Evolutionary conservation across 2,329 filamentous ascomycete genomes (phyloP).

Genomic region (Aschersonia sp.): DNA sequence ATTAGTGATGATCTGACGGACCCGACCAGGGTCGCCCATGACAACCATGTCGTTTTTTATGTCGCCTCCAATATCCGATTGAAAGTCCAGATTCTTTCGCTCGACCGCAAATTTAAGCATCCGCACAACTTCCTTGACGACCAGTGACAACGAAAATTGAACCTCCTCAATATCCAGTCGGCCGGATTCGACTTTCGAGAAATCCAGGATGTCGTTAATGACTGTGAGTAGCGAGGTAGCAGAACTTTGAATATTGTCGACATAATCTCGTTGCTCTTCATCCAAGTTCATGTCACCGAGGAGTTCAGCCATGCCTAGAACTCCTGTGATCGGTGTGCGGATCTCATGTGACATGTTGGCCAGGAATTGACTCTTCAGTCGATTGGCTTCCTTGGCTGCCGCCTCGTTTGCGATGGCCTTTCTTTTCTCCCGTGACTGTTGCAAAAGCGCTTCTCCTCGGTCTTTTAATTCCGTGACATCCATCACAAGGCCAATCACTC

Average conservation of each 20-base stretch:
- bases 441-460: constrained; percentile 46
- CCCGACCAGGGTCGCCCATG: constrained; percentile 70
- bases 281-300: constrained; percentile 53
- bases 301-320: constrained; percentile 68
- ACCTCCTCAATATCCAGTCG: constrained; percentile 67
- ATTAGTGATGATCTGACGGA: constrained; percentile 74
- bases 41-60: constrained; percentile 59
- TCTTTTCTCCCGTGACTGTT: constrained; percentile 54
- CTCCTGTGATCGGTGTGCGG: constrained; percentile 63
- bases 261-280: constrained; percentile 58
- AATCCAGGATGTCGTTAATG: constrained; percentile 84
- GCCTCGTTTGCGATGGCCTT: constrained; percentile 59
- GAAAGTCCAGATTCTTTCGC: constrained; percentile 62
- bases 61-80: constrained; percentile 46
- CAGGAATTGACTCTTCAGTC: constrained; percentile 67
- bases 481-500: constrained; percentile 67
- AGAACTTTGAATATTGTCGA: constrained; percentile 65
- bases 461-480: constrained; percentile 61
- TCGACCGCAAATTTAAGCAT: constrained; percentile 80
- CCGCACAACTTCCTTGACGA: constrained; percentile 67
- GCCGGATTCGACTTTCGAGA: constrained; percentile 74
- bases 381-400: constrained; percentile 66
- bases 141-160: constrained; percentile 59
- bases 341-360: constrained; percentile 78
- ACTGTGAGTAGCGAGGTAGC: constrained; percentile 72